Evolutionary conservation across 1,284 basidiomycete species (phyloP).

Genomic region (Schizophyllum commune): DNA sequence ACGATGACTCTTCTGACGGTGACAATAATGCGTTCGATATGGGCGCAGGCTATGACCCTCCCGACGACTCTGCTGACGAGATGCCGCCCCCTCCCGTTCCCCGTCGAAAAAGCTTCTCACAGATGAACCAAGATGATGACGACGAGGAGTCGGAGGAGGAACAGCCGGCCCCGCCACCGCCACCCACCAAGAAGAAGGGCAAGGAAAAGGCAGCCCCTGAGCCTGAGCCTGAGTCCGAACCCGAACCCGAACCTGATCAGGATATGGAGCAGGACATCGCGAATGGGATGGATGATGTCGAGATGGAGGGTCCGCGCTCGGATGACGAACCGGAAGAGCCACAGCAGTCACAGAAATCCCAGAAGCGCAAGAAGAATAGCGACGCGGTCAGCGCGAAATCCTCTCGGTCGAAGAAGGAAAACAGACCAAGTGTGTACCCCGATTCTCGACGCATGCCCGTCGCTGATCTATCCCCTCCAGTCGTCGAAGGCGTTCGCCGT

Average conservation of each 20-base stretch:
- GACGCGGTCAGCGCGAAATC: slow-evolving; percentile 17
- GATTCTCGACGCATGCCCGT: background rate
- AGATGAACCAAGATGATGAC: slow-evolving; percentile 40
- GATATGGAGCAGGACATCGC: slow-evolving; percentile 50
- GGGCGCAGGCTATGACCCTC: slow-evolving; percentile 23
- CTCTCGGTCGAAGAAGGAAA: slow-evolving; percentile 31
- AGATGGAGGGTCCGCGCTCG: slow-evolving; percentile 2
- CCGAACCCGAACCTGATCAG: slow-evolving; percentile 21
- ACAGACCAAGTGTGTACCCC: slow-evolving; percentile 22
- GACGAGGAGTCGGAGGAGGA: slow-evolving; percentile 29
- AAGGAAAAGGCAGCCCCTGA: slow-evolving; percentile 14
- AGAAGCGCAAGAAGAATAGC: slow-evolving; percentile 28
- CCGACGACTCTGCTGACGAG: slow-evolving; percentile 19
- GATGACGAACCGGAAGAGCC: slow-evolving; percentile 5
- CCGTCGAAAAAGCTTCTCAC: slow-evolving; percentile 35
- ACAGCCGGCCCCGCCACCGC: slow-evolving; percentile 17
- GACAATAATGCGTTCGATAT: slow-evolving; percentile 24
- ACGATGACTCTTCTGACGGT: background rate
- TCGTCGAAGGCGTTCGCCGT: slow-evolving; percentile 62
- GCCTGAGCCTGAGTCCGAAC: slow-evolving; percentile 21
- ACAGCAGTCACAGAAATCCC: slow-evolving; percentile 11
- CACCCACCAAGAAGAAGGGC: slow-evolving; percentile 16
- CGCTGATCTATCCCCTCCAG: slow-evolving; percentile 11
- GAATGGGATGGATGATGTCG: slow-evolving; percentile 33
- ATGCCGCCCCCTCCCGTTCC: slow-evolving; percentile 21